Base-by-base conservation (phyloP, 257 asterid genomes). In the Cynanchum wilfordii region DNA sequence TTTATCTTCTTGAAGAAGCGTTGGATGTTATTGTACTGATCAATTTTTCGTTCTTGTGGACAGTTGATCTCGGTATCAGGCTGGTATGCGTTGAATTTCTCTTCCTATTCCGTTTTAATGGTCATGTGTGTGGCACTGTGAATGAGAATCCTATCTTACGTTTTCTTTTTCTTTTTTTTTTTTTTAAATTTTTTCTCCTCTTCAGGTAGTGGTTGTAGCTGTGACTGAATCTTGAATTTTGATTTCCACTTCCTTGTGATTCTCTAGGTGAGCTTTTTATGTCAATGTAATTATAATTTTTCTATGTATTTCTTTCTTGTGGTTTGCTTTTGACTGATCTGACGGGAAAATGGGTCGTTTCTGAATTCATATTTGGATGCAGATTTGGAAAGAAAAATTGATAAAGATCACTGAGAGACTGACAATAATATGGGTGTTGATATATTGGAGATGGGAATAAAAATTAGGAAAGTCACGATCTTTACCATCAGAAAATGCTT, bases 361-460 rank as follows among this genome's bases (percentile, higher is more conserved):
- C 40, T 79, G 50, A 74, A 72, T 76, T 82, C 22, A 24, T 25
- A 60, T 73, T 69, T 52, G 56, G 24, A 51, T 79, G 81, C 89
- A 84, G 91, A 82, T 84, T 87, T 77, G 72, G 57, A 72, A 74
- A 52, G 63, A 70, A 73, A 67, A 54, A 74, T 25, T 70, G 68
- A 68, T 56, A 44, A 25, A 36, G 27, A 17, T 59, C 11, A 38
- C 38, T 40, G 29, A 47, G 11, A 75, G 70, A 66, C 49, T 63
- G 49, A 81, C 69, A 80, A 84, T 76, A 81, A 87, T 33, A 33
- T 84, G 93, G 90, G 85, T 65, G 67, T 72, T 76, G 82, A 79
- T 17, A 81, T 80, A 73, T 56, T 79, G 81, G 87, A 84, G 82
- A 78, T 88, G 85, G 88, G 86, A 60, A 84, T 82, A 79, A 80